Conservation (phyloP, 345 rosid species). For the Isatis tinctoria region DNA sequence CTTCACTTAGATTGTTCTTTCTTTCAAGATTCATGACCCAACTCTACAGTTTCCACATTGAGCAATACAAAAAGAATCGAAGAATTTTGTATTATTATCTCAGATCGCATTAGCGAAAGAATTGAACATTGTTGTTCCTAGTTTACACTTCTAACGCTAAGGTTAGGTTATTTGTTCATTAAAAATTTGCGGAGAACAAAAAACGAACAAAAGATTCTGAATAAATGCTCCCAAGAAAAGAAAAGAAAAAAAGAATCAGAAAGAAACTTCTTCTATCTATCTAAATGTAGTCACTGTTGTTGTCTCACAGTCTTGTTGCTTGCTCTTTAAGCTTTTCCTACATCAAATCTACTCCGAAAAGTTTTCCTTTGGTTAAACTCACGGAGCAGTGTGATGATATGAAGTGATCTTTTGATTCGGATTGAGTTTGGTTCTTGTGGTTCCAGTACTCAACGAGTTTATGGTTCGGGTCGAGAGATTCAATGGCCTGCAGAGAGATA, state of each 20-base stretch:
- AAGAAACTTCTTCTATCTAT: constrained; percentile 15
- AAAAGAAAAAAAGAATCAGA: not conserved
- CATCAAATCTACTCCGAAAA: constrained; percentile 39
- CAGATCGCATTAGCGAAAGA: constrained; percentile 11
- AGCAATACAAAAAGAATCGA: no score
- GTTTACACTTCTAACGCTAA: constrained; percentile 30
- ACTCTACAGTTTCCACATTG: no score
- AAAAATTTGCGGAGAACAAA: not conserved
- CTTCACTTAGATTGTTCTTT: not conserved
- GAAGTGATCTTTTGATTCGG: constrained; percentile 26
- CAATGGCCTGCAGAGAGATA: constrained; percentile 52
- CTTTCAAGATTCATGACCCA: not conserved
- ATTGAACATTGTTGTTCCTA: constrained; percentile 2
- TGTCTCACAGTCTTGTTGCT: no score
- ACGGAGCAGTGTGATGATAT: constrained; percentile 27
- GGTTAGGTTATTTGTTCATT: constrained; percentile 22
- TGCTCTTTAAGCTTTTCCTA: constrained; percentile 10
- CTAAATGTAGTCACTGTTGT: constrained; percentile 13
- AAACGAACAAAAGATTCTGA: constrained; percentile 16
- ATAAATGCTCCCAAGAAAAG: not conserved
- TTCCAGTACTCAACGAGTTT: constrained; percentile 74
- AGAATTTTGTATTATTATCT: constrained; percentile 8
- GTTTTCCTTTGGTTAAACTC: constrained; percentile 27
- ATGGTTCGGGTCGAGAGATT: constrained; percentile 74
- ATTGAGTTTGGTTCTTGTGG: constrained; percentile 32